Conservation (phyloP, 352 stramenopile genomes). For the Thraustochytrium sp. region DNA sequence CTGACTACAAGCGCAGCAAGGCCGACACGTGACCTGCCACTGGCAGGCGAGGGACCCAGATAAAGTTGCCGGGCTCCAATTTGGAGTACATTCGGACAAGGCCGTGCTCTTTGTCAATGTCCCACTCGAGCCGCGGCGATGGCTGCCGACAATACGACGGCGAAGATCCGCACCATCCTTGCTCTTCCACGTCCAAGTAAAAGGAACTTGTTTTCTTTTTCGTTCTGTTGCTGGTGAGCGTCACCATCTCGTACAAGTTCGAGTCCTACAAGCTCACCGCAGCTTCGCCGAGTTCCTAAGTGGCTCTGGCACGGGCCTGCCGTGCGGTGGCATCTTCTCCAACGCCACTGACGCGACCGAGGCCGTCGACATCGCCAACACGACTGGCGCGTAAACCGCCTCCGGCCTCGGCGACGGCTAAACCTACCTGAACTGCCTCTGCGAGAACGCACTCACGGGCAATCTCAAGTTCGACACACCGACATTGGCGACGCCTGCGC, state of each 20-base stretch:
- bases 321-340: background rate
- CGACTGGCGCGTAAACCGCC: background rate
- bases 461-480: background rate
- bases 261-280: constrained; percentile 34
- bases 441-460: constrained; percentile 9
- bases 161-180: no score
- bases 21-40: no score
- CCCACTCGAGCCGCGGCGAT: no score
- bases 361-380: background rate
- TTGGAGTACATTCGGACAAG: no score
- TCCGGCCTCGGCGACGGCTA: background rate
- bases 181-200: no score
- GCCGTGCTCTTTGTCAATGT: no score
- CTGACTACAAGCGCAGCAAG: no score
- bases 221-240: background rate
- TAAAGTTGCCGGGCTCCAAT: no score
- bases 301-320: background rate
- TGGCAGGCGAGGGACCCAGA: no score
- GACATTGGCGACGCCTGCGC: background rate
- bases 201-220: no score
- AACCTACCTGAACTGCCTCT: constrained; percentile 37
- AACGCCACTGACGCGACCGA: background rate
- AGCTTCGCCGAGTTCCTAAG: background rate
- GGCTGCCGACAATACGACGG: no score
- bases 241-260: background rate